Evolutionary conservation across 768 basidiomycete genomes (phyloP).

Genomic region (Phlebiopsis gigantea): DNA sequence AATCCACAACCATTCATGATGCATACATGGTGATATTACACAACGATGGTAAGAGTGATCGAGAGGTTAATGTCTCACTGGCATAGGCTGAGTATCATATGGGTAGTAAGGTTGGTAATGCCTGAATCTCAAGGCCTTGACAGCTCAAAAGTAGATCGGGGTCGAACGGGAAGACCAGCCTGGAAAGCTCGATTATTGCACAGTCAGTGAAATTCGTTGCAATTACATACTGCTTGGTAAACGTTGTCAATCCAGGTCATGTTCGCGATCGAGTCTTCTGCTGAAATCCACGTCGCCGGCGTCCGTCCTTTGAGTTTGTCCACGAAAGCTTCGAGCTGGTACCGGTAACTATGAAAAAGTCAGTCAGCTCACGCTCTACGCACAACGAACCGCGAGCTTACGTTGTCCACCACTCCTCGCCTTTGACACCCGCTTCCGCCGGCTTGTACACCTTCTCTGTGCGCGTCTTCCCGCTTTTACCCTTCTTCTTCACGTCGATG

Average conservation of each 20-base stretch:
- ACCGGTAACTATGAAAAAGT: constrained; percentile 4
- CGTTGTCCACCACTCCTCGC: constrained; percentile 57
- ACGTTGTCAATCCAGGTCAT: constrained; percentile 56
- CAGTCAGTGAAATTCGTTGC: too few relatives aligned
- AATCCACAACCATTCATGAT: background rate
- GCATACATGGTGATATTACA: too few relatives aligned
- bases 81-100: too few relatives aligned
- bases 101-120: background rate
- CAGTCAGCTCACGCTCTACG: background rate
- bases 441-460: constrained; percentile 14
- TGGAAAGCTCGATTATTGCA: background rate
- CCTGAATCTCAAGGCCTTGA: background rate
- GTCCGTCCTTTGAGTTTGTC: constrained; percentile 48
- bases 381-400: constrained; percentile 2
- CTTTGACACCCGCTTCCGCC: constrained; percentile 28
- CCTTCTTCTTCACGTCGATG: constrained; percentile 26
- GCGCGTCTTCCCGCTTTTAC: constrained; percentile 36
- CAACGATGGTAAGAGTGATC: too few relatives aligned
- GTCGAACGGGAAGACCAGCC: constrained; percentile 4
- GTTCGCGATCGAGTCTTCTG: constrained; percentile 49
- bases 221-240: constrained; percentile 37
- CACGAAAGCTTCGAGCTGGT: constrained; percentile 59
- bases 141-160: constrained; percentile 8
- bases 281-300: constrained; percentile 49
- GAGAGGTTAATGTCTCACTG: too few relatives aligned